Base-by-base conservation (phyloP, 2,329 filamentous ascomycete species). In the Seiridium unicorne region DNA sequence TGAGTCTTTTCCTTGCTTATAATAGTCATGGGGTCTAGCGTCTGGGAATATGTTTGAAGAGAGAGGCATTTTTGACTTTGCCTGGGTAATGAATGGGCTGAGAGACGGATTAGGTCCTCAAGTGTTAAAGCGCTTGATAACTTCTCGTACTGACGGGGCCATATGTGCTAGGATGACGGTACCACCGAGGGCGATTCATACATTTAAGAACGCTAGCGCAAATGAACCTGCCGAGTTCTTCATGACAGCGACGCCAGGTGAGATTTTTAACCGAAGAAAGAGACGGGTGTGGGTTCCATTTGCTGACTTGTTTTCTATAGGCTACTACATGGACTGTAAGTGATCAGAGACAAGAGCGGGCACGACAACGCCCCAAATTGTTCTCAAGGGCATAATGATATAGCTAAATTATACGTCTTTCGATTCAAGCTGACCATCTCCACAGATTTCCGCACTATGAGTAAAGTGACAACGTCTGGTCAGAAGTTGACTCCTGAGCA, bases 261-360 rank as follows among this genome's bases (percentile, higher is more conserved):
- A 58, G 64, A 35, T 5, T 18, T 10, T 32, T 32, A 4, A 13
- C 9, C 11, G 48, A 31, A 35, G 18, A 34, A 7, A 31, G 7
- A 42, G 48, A 8, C 18, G 18, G 18, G 10, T 26, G 44, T 18
- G 18, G 11, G 3, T 42, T 5, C 46, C 7, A 26, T 32, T 5
- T 8, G 5, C 36, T 40, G 5, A 13, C 7, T 8, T 36, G 32
- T 26, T n/a, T 51, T 59, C 66, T 57, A 67, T 18, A 70, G 72
- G 71, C 1, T 70, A 75, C 48, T 75, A 75, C 59, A 72, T 75
- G 31, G 73, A 75, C 38, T 75, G 73, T 74, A 57, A 70, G 72
- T 69, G 38, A 7, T 42, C 38, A 42, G 38, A 13, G 13, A 42
- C 38, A 13, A 42, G 13, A 42, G 7, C 7, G 13, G 13, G 38